Base-by-base conservation (phyloP, 768 basidiomycete genomes). In the Auricularia cornea region DNA sequence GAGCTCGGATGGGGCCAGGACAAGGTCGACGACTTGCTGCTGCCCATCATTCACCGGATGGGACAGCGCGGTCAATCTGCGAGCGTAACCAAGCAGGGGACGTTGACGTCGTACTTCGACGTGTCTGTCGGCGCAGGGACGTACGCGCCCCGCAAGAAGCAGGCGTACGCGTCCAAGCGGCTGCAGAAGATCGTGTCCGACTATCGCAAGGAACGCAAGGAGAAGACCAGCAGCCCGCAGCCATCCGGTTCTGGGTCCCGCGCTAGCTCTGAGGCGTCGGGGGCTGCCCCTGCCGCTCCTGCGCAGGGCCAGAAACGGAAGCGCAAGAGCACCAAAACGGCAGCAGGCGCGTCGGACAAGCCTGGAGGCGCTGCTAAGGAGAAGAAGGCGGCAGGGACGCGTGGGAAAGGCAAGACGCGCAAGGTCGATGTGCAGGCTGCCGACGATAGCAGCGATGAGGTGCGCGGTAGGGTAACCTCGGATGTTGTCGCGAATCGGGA, bases 21-120 rank as follows among this genome's bases (percentile, higher is more conserved):
- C 26, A 97, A 96, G 76, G 92, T 93, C 0, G 92, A 97, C 69
- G 93, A 96, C 59, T 80, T 94, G 31, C 77, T 98, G n/a, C 76
- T 93, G 54, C 95, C 95, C 18, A 92, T 97, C 69, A 90, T 98
- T 52, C 92, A 90, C 68, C 90, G 84, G 68, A 89, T 96, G 79
- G 88, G 84, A 66, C 88, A 88, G 69, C 88, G 93, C 29, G 83
- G 81, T 26, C 68, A 90, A 83, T 80, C 78, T 3, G 84, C 83
- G 52, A 81, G 86, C 1, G 64, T 84, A 59, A 94, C 90, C 73
- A 85, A 81, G 68, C 94, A 98, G 71, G 84, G 86, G 11, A 90
- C 84, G 59, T 76, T 98, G 38, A 84, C 83, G 61, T 80, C 82
- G 0, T 96, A 87, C 75, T 84, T 97, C 70, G 89, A 89, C 67